Evolutionary conservation across 2,329 filamentous ascomycete genomes (phyloP), one percentile per base, ranked within the genome.

Genomic region (Sclerotinia borealis): DNA sequence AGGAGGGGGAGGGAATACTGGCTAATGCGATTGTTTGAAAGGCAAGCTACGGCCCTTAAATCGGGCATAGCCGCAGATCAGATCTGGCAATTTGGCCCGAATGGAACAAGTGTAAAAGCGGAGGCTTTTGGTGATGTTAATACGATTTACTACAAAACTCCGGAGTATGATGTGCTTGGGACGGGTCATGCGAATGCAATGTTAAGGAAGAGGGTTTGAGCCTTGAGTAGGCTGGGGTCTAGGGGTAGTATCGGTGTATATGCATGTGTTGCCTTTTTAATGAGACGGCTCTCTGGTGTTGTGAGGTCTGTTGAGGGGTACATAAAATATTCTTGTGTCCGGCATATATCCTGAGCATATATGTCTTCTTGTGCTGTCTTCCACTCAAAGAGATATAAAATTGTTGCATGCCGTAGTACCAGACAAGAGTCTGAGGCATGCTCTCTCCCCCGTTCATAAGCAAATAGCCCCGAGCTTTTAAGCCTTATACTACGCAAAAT

Each of bases 41-140:
- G 69, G 71, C 70, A 72, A 62, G 51, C 58, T 19, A 64, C 70
- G 10, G 65, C 69, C 13, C 25, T 70, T 34, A 64, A 66, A 47
- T 68, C 62, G 56, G 70, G 67, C 1, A 25, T 72, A 31, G 69
- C 69, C 2, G 67, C 67, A 1, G 70, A 72, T 63, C 66, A 68
- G 60, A 70, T 70, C 39, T 72, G 70, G 70, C 70, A 72, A 58
- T 71, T 69, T 66, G 69, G 70, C 1, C 68, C 64, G 1, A 41
- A 65, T 60, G 65, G 66, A 50, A 48, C 68, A 48, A 67, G 64
- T 58, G 59, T 70, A 9, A 52, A 64, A 11, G 65, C 64, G 4
- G 11, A 22, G 3, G 64, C 2, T 22, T 51, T 70, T 10, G 66
- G 66, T 7, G 68, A 71, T 66, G 68, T 69, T 3, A 70, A 72